Conservation (phyloP, 371 early-diverging fungal genomes). For the Saksenaea oblongispora region DNA sequence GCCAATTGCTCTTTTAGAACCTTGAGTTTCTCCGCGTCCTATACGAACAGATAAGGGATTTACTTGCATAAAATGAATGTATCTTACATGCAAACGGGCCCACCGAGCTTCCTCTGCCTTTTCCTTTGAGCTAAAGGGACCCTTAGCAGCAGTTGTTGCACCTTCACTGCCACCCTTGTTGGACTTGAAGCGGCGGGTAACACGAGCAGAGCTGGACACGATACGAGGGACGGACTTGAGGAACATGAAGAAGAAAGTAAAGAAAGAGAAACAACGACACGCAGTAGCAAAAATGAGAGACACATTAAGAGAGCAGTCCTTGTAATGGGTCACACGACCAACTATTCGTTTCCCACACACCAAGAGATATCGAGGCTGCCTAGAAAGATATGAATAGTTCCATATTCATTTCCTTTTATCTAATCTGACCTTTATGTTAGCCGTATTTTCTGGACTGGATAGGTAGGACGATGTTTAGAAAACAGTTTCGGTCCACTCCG, state of each 20-base stretch:
- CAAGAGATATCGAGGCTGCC: too few relatives aligned
- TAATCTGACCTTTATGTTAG: too few relatives aligned
- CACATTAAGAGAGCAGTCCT: too few relatives aligned
- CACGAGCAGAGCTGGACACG: background rate
- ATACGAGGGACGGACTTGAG: background rate
- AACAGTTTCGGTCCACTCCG: too few relatives aligned
- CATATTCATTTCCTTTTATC: too few relatives aligned
- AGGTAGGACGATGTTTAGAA: too few relatives aligned
- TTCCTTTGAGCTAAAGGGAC: constrained; percentile 23
- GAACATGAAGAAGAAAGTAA: background rate
- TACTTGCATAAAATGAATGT: background rate
- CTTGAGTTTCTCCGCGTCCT: background rate
- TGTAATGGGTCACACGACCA: too few relatives aligned
- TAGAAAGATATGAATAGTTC: too few relatives aligned
- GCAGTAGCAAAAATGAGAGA: too few relatives aligned
- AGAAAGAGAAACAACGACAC: background rate
- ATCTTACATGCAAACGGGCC: constrained; percentile 23
- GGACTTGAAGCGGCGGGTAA: constrained; percentile 10
- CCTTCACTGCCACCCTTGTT: constrained; percentile 16
- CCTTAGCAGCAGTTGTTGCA: constrained; percentile 12
- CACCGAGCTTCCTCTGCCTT: constrained; percentile 27
- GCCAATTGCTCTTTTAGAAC: background rate
- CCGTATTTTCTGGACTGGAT: too few relatives aligned
- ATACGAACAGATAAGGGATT: background rate
- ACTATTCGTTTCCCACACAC: too few relatives aligned